Evolutionary conservation across 176 grass and related monocot species (phyloP).

Genomic region (Chrysopogon serrulatus): DNA sequence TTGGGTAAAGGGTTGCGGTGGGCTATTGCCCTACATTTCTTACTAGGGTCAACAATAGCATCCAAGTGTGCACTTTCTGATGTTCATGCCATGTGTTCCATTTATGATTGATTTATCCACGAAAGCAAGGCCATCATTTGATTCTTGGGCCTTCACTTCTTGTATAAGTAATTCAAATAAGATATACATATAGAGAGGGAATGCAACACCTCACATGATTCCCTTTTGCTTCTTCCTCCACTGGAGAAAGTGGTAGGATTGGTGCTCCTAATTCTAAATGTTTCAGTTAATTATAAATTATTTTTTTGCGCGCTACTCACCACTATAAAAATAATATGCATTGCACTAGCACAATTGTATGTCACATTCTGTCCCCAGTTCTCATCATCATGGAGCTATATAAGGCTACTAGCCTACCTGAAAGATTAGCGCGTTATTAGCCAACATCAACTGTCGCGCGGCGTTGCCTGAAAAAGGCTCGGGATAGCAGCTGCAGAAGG

Average conservation of each 20-base stretch:
- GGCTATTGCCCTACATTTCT: conserved; percentile 41
- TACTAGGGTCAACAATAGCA: conserved; percentile 62
- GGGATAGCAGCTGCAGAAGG: conserved; percentile 33
- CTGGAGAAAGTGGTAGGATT: conserved; percentile 36
- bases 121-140: conserved; percentile 45
- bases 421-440: conserved; percentile 28
- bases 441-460: conserved; percentile 48
- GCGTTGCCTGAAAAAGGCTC: conserved; percentile 30
- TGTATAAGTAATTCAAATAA: conserved; percentile 26
- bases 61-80: conserved; percentile 45
- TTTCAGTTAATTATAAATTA: neutral
- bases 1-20: conserved; percentile 30
- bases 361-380: conserved; percentile 20
- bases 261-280: conserved; percentile 41
- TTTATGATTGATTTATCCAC: conserved; percentile 30
- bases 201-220: conserved; percentile 79
- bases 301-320: conserved; percentile 43
- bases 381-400: conserved; percentile 42
- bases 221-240: conserved; percentile 48
- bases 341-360: conserved; percentile 13
- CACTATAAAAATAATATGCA: conserved; percentile 13
- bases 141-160: conserved; percentile 40
- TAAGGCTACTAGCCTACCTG: conserved; percentile 30
- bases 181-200: conserved; percentile 15
- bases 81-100: conserved; percentile 52